These are phyloP conservation scores for Plasmodium blacklocki DNA, from an alignment of 169 alveolate species.

Conservation along the genomic window DNA sequence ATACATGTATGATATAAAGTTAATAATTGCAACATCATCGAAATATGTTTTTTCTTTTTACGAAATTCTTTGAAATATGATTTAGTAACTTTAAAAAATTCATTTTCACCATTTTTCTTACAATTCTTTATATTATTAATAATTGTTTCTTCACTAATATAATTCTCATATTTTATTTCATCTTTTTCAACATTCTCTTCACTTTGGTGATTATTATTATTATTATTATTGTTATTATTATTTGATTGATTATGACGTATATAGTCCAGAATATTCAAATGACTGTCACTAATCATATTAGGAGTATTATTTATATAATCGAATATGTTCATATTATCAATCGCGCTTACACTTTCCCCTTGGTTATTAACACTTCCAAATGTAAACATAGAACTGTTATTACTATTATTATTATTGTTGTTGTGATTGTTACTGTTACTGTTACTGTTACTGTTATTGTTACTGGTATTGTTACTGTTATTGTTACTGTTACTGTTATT, in stretches of 20 bases:
- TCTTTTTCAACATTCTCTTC: not conserved
- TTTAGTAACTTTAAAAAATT: constrained; percentile 55
- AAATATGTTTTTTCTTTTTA: constrained; percentile 51
- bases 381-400: not conserved
- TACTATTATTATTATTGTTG: constrained; percentile 3
- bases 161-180: constrained; percentile 46
- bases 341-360: constrained; percentile 1
- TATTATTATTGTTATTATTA: constrained; percentile 1
- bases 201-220: constrained; percentile 10
- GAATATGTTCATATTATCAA: constrained; percentile 33
- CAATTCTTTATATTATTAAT: constrained; percentile 61
- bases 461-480: not conserved
- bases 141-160: constrained; percentile 40
- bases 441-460: too few species aligned
- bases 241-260: not conserved
- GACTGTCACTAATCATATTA: constrained; percentile 5
- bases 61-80: constrained; percentile 35
- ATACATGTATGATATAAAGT: constrained; percentile 68
- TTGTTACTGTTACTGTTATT: not conserved
- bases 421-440: not conserved
- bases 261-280: constrained; percentile 8
- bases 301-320: constrained; percentile 24
- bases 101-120: constrained; percentile 45
- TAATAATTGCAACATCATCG: constrained; percentile 63
- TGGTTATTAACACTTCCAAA: constrained; percentile 3